Conservation (phyloP, 2,329 filamentous ascomycete species). For the Xylariaceae sp. region DNA sequence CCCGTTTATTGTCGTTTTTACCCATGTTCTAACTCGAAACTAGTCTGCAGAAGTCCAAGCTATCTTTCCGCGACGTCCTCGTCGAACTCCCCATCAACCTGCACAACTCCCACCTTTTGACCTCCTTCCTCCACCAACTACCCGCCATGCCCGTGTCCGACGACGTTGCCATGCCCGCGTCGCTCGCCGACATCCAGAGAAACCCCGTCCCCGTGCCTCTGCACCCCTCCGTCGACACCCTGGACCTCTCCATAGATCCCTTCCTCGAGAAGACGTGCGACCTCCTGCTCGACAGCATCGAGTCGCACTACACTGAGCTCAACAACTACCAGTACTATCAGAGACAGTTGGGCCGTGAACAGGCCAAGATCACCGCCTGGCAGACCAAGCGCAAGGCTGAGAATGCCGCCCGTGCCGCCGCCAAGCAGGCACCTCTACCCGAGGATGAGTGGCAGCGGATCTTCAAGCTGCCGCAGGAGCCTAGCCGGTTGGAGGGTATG, state of each 20-base stretch:
- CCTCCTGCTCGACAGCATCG: slow-evolving; percentile 91
- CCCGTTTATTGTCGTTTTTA: too few relatives aligned
- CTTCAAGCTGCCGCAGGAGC: slow-evolving; percentile 96
- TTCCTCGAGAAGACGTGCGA: slow-evolving; percentile 99
- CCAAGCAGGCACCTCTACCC: slow-evolving; percentile 84
- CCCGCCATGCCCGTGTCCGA: slow-evolving; percentile 62
- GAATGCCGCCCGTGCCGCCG: slow-evolving; percentile 77
- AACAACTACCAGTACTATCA: slow-evolving; percentile 99
- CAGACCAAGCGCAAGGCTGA: slow-evolving; percentile 95
- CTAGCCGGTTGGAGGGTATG: slow-evolving; percentile 87
- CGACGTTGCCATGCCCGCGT: slow-evolving; percentile 71
- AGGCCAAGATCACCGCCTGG: slow-evolving; percentile 95
- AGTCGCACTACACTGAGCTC: slow-evolving; percentile 95
- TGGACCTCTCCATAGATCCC: slow-evolving; percentile 92
- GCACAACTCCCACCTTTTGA: slow-evolving; percentile 97
- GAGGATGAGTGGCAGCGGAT: slow-evolving; percentile 98
- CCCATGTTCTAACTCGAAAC: slow-evolving; percentile 11
- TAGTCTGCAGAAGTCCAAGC: slow-evolving; percentile 89
- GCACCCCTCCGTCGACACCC: slow-evolving; percentile 81
- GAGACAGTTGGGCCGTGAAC: slow-evolving; percentile 86
- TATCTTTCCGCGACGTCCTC: slow-evolving; percentile 91
- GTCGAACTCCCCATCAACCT: slow-evolving; percentile 83
- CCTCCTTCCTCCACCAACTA: slow-evolving; percentile 89
- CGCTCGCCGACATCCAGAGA: slow-evolving; percentile 71
- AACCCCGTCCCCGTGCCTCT: slow-evolving; percentile 63